Evolutionary conservation across 2,329 filamentous ascomycete species (phyloP), one percentile per base, ranked within the genome.

Genomic region (Cercospora canescens): DNA sequence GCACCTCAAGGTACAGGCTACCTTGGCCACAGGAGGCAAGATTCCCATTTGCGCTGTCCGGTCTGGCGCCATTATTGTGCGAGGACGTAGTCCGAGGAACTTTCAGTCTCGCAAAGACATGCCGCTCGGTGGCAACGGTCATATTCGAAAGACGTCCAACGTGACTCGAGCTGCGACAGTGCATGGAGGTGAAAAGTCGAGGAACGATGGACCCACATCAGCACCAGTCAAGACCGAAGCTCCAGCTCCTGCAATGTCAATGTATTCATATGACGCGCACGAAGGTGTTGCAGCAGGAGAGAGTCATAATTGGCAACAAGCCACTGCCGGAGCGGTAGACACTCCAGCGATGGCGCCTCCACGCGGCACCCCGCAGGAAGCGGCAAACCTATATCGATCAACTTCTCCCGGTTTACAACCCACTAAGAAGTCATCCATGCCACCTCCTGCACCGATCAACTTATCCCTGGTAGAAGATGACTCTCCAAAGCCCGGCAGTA

Each of bases 101-200:
- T 98, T 98, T 78, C 93, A 96, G 78, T 91, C 93, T 9, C 87
- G 94, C 60, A 97, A 97, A 78, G 94, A 98, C 78, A 91, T 97
- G 67, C 93, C 94, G 2, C 85, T 98, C 55, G 86, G 93, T 62
- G 92, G 91, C 16, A 90, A 90, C 24, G 89, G 89, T 28, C 91
- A 91, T 30, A 86, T 90, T n/a, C 88, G 93, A 45, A 94, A 95
- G 68, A 69, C 68, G 1, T 74, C 73, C 8, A 70, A 72, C 34
- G 48, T 73, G 24, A 70, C 63, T 48, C 71, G 73, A 45, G 67
- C 69, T 8, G 67, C 70, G 8, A 73, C 73, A 16, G 74, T 74
- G 24, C 73, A 75, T 35, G 73, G 72, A 6, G 65, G 65, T 4
- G 71, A 73, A 62, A 73, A 73, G 66, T 70, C 63, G 12, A 66